Conservation (phyloP, 208 protist genomes). For the Crithidia thermophila region DNA sequence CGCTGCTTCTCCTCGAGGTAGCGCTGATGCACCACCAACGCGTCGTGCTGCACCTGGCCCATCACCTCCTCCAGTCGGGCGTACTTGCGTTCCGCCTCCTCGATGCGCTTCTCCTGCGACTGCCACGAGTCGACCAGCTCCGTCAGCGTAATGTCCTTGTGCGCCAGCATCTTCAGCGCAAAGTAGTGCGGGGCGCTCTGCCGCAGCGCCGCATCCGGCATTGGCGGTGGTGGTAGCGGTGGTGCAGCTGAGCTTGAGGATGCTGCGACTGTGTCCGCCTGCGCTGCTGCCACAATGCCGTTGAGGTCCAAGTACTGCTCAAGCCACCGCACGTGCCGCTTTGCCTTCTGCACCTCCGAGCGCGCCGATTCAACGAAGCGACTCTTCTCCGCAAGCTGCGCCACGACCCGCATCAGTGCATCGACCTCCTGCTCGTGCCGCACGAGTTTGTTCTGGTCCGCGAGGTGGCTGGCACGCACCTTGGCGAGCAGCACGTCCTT, state of each 20-base stretch:
- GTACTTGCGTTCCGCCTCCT: constrained; percentile 41
- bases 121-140: constrained; percentile 81
- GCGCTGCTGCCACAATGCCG: constrained; percentile 58
- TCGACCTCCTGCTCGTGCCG: constrained; percentile 62
- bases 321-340: constrained; percentile 65
- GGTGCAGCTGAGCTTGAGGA: background rate
- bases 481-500: constrained; percentile 48
- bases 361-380: constrained; percentile 42
- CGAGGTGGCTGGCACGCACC: constrained; percentile 46
- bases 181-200: constrained; percentile 71
- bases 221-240: background rate
- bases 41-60: constrained; percentile 57
- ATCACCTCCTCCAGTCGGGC: constrained; percentile 37
- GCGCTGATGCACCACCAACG: constrained; percentile 59
- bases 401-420: constrained; percentile 67
- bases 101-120: constrained; percentile 57
- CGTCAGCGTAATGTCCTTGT: constrained; percentile 77
- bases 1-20: constrained; percentile 80
- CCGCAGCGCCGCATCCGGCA: constrained; percentile 1
- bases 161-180: constrained; percentile 69
- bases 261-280: constrained; percentile 4
- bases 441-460: constrained; percentile 42
- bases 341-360: constrained; percentile 40
- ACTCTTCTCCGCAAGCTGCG: constrained; percentile 53
- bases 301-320: constrained; percentile 70